phyloP scores from a whole-genome alignment of 257 asterid genomes.

The Salvia rosmarinus region DNA sequence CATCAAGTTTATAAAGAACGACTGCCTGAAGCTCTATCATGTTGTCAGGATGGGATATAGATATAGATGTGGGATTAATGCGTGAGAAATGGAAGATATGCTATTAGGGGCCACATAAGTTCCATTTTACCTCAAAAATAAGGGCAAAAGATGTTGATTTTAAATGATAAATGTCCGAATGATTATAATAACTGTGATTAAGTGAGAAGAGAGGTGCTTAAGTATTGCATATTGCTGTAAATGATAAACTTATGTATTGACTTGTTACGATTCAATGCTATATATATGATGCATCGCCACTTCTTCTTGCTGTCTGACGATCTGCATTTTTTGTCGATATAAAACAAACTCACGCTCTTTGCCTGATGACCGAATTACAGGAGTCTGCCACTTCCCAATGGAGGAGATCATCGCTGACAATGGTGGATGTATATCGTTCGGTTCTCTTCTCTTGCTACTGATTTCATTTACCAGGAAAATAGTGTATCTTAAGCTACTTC shows the following conservation, averaged over 20 bases:
- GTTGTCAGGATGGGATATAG: not conserved
- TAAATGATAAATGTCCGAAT: not conserved
- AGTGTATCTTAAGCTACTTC: constrained; percentile 23
- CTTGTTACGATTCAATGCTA: too few relatives aligned
- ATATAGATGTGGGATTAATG: too few relatives aligned
- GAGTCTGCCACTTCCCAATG: constrained; percentile 48
- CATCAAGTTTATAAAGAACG: not conserved
- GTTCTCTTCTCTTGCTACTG: constrained; percentile 26
- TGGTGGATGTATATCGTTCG: constrained; percentile 30
- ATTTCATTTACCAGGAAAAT: constrained; percentile 26
- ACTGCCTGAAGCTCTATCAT: not conserved
- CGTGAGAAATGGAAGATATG: too few relatives aligned
- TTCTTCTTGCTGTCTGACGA: too few relatives aligned
- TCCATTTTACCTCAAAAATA: not conserved
- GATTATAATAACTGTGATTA: not conserved
- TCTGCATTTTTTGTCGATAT: too few relatives aligned
- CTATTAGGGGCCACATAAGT: not conserved
- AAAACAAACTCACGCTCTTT: constrained; percentile 11
- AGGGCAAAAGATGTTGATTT: not conserved
- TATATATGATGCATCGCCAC: not conserved
- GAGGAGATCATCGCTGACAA: constrained; percentile 49
- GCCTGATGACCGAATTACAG: constrained; percentile 42
- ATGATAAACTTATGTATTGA: too few relatives aligned
- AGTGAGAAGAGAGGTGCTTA: not conserved
- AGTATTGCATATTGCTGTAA: too few relatives aligned